phyloP scores from a whole-genome alignment of 805 yeast genomes.

The Groenewaldozyma salmanticensis region DNA sequence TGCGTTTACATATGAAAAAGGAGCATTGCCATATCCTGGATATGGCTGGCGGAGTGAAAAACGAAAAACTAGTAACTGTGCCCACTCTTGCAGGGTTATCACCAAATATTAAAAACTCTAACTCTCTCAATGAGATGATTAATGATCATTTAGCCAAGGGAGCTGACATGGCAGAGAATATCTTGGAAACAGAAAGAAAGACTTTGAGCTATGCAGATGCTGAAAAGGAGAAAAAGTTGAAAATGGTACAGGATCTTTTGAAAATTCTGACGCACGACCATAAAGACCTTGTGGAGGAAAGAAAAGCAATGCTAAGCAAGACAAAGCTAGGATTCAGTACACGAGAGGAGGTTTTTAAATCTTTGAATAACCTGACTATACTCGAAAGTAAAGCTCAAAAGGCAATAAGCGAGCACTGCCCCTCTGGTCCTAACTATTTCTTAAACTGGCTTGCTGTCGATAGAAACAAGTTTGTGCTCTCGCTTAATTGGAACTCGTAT shows the following conservation, averaged over 20 bases:
- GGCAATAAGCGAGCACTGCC: background rate
- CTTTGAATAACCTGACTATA: background rate
- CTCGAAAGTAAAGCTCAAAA: background rate
- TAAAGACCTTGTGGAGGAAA: background rate
- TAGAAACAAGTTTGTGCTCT: background rate
- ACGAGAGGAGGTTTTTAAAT: background rate
- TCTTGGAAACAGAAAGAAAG: background rate
- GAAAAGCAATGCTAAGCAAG: background rate
- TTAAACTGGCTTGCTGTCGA: background rate
- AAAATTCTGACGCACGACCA: background rate
- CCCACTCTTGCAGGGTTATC: constrained; percentile 36
- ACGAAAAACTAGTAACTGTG: constrained; percentile 37
- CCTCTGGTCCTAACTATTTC: background rate
- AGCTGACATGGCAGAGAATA: background rate
- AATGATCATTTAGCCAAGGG: constrained; percentile 1
- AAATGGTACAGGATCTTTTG: background rate
- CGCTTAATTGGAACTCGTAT: background rate
- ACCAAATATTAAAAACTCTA: constrained; percentile 3
- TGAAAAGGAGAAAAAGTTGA: background rate
- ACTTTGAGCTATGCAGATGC: background rate
- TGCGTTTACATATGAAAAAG: constrained; percentile 55
- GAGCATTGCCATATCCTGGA: constrained; percentile 65
- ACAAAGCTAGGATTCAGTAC: background rate
- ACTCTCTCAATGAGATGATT: constrained; percentile 3
- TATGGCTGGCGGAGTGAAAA: constrained; percentile 49